Evolutionary conservation across 73 alveolate genomes (phyloP).

Genomic region (Strombidium stylifer): DNA sequence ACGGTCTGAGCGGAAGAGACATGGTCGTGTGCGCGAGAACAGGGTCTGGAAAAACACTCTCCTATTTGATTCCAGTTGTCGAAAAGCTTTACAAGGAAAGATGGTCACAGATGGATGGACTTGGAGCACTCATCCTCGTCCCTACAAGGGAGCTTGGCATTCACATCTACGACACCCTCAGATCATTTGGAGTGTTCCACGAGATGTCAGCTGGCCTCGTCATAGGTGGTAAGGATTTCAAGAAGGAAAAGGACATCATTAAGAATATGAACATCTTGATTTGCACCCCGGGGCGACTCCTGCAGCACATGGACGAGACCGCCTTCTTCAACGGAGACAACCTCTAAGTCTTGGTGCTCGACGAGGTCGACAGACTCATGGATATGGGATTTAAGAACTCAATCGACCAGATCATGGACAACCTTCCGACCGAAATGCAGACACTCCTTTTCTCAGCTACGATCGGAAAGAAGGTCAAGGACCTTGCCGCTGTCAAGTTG

Average conservation of each 20-base stretch:
- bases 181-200: constrained; percentile 68
- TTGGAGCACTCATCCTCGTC: constrained; percentile 77
- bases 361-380: constrained; percentile 89
- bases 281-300: constrained; percentile 92
- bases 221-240: constrained; percentile 81
- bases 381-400: constrained; percentile 88
- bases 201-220: constrained; percentile 79
- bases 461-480: constrained; percentile 8
- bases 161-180: constrained; percentile 78
- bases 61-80: constrained; percentile 70
- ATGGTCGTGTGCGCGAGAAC: constrained; percentile 86
- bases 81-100: constrained; percentile 70
- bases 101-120: constrained; percentile 74
- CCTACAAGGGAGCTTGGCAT: constrained; percentile 94
- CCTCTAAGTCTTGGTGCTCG: constrained; percentile 72
- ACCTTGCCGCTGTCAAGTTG: constrained; percentile 16
- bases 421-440: constrained; percentile 70
- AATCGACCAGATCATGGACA: constrained; percentile 65
- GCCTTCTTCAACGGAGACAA: constrained; percentile 70
- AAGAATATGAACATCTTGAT: constrained; percentile 71
- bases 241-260: constrained; percentile 57
- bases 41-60: constrained; percentile 91
- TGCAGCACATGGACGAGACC: constrained; percentile 87
- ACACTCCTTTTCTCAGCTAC: constrained; percentile 91
- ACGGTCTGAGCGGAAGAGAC: constrained; percentile 87